These are phyloP conservation scores for Rosa chinensis DNA, from an alignment of 306 rosid species.

Conservation along the genomic window DNA sequence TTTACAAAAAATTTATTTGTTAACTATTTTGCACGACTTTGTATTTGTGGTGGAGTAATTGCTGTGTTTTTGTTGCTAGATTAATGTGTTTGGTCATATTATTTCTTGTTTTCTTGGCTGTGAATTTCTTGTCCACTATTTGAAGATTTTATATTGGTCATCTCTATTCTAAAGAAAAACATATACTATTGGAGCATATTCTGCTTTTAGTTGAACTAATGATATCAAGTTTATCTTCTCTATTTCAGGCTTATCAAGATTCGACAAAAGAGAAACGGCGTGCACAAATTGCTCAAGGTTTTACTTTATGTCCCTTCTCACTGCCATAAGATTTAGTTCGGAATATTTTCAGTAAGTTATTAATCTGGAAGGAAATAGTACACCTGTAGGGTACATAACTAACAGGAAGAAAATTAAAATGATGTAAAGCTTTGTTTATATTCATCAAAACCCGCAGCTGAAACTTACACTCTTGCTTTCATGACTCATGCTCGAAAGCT, in stretches of 20 bases:
- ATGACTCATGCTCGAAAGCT: not conserved
- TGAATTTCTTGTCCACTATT: not conserved
- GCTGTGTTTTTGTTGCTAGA: not conserved
- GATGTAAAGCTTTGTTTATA: not conserved
- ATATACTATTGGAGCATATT: not conserved
- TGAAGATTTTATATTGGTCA: not conserved
- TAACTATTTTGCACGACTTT: not conserved
- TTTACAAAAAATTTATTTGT: not conserved
- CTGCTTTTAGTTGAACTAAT: not conserved
- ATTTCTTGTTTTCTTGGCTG: not conserved
- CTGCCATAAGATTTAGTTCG: constrained; percentile 9
- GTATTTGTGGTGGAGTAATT: not conserved
- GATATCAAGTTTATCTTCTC: constrained; percentile 25
- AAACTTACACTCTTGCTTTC: not conserved
- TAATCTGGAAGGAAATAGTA: not conserved
- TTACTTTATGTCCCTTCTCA: constrained; percentile 16
- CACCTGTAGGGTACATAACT: not conserved
- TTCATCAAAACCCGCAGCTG: not conserved
- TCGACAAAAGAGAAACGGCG: constrained; percentile 97
- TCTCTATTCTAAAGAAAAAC: not conserved
- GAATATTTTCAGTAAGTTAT: constrained; percentile 3
- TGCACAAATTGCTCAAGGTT: constrained; percentile 91
- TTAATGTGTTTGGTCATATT: not conserved
- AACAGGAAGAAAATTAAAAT: not conserved
- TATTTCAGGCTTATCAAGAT: constrained; percentile 88